phyloP scores from a whole-genome alignment of 345 rosid genomes.

The Camelina laxa region DNA sequence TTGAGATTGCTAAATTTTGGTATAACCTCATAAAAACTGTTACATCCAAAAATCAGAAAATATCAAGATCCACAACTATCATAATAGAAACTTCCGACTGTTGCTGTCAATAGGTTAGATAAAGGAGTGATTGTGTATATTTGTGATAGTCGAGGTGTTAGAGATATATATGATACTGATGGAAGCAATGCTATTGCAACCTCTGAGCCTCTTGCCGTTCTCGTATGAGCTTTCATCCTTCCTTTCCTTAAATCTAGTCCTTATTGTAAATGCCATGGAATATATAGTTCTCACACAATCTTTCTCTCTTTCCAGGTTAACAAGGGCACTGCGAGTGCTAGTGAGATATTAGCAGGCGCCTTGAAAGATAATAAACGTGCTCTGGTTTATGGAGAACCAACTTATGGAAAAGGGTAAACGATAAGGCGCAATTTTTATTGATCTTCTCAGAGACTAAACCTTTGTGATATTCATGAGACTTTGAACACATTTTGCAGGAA shows the following conservation, averaged over 20 bases:
- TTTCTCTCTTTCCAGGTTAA: conserved; percentile 64
- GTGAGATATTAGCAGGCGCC: conserved; percentile 93
- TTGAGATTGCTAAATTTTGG: conserved; percentile 95
- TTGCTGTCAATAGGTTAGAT: conserved; percentile 71
- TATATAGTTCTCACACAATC: conserved; percentile 3
- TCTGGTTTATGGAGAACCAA: conserved; percentile 81
- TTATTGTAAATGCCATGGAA: background rate
- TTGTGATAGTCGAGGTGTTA: conserved; percentile 81
- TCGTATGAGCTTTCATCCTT: conserved; percentile 51
- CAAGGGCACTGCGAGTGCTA: conserved; percentile 99
- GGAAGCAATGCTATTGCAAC: conserved; percentile 78
- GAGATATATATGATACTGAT: conserved; percentile 92
- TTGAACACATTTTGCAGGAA: conserved; percentile 57
- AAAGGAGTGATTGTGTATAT: conserved; percentile 95
- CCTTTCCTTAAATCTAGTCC: background rate
- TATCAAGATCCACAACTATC: background rate
- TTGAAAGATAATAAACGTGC: conserved; percentile 95
- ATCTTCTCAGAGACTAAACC: background rate
- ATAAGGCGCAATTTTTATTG: background rate
- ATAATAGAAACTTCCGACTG: background rate
- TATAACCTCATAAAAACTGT: conserved; percentile 21
- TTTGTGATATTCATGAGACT: conserved; percentile 18
- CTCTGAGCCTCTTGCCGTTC: conserved; percentile 83
- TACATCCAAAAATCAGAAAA: background rate
- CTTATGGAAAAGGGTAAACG: conserved; percentile 93